phyloP scores from a whole-genome alignment of 106 monocot species.

The Xerophyta viscosa region DNA sequence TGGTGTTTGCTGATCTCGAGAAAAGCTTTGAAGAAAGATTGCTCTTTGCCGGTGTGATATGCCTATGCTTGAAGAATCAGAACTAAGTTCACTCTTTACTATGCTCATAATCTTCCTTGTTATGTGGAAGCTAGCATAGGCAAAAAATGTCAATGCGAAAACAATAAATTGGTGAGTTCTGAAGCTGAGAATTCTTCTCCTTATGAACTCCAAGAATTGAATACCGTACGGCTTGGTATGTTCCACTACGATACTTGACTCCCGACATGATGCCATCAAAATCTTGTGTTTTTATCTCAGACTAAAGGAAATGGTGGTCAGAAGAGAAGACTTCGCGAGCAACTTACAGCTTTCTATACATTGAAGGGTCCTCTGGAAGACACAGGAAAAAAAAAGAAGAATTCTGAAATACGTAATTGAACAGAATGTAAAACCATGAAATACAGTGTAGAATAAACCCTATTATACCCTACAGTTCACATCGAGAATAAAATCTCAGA shows the following conservation, averaged over 20 bases:
- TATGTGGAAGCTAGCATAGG: conserved; percentile 79
- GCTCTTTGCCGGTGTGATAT: conserved; percentile 15
- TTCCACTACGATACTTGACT: conserved; percentile 5
- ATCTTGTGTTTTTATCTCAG: no score
- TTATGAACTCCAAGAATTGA: conserved; percentile 30
- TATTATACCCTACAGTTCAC: no score
- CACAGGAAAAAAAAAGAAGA: no score
- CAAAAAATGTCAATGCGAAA: conserved; percentile 56
- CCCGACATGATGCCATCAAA: conserved; percentile 28
- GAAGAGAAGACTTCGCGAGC: no score
- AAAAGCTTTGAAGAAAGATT: conserved; percentile 9
- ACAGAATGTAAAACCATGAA: no score
- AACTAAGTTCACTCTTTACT: conserved; percentile 70
- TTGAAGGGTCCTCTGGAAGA: no score
- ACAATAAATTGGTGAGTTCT: conserved; percentile 63
- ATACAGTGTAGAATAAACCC: no score
- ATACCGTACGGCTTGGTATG: conserved; percentile 44
- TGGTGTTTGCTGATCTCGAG: conserved; percentile 4
- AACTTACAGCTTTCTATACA: no score
- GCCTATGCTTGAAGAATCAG: conserved; percentile 25
- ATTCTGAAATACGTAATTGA: no score
- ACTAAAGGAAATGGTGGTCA: no score
- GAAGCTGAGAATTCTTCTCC: conserved; percentile 27
- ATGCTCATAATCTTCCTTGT: conserved; percentile 82
- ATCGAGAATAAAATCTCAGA: no score